Evolutionary conservation across 169 alveolate species (phyloP).

Genomic region (Cryptosporidium ubiquitum): DNA sequence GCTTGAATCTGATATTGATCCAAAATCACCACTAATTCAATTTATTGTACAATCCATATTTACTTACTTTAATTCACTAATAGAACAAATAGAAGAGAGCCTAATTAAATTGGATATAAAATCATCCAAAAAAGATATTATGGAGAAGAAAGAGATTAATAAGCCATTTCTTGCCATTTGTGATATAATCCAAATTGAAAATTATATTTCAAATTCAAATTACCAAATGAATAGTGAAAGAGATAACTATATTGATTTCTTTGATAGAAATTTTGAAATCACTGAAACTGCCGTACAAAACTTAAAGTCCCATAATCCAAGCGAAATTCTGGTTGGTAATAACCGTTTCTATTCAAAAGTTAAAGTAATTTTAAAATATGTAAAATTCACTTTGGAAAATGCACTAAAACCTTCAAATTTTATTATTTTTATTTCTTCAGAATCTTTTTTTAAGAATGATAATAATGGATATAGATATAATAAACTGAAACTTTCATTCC

Average conservation of each 20-base stretch:
- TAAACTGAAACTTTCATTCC: background rate
- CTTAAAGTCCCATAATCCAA: conserved; percentile 55
- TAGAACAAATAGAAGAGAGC: conserved; percentile 19
- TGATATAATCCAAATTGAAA: conserved; percentile 43
- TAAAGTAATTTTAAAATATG: conserved; percentile 15
- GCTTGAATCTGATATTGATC: background rate
- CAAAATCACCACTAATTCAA: conserved; percentile 45
- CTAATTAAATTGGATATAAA: background rate
- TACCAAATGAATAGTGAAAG: conserved; percentile 50
- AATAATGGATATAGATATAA: background rate
- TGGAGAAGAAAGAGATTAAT: background rate
- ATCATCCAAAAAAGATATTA: background rate
- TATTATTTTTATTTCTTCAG: conserved; percentile 11
- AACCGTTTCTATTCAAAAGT: conserved; percentile 40
- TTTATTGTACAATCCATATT: conserved; percentile 60
- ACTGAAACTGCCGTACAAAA: conserved; percentile 55
- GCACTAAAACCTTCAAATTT: conserved; percentile 50
- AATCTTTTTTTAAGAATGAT: background rate
- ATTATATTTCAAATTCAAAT: conserved; percentile 47
- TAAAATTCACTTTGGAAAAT: conserved; percentile 42
- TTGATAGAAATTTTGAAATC: conserved; percentile 32
- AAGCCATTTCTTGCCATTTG: background rate
- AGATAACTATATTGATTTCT: conserved; percentile 33
- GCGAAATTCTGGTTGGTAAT: conserved; percentile 61
- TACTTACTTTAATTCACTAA: conserved; percentile 35